Percentiles rank a stretch among this genome's conserved stretches.
Conservation (phyloP, 768 basidiomycete genomes). For the Suillus cothurnatus region DNA sequence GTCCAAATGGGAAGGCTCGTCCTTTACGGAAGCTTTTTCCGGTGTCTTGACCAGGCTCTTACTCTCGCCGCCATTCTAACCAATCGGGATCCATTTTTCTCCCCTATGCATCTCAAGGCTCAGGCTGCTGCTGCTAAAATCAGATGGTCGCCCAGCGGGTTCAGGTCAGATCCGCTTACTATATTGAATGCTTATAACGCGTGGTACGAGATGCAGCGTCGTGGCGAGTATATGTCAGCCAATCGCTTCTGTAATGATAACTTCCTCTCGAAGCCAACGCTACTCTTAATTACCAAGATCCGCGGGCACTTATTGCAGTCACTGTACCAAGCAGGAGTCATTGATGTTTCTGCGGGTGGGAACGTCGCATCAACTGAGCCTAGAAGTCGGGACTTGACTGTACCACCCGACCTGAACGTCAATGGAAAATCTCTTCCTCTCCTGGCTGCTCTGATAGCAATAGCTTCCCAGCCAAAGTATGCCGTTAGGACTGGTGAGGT, state of each 20-base stretch:
- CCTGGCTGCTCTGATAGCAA: constrained; percentile 79
- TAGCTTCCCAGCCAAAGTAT: constrained; percentile 90
- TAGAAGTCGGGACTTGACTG: constrained; percentile 38
- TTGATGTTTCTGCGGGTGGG: constrained; percentile 79
- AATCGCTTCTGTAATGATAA: constrained; percentile 82
- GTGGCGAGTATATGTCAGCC: constrained; percentile 63
- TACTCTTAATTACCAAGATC: constrained; percentile 80
- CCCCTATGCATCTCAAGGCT: constrained; percentile 73
- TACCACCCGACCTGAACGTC: constrained; percentile 69
- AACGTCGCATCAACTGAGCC: constrained; percentile 31
- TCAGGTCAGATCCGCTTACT: constrained; percentile 83
- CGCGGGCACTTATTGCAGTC: constrained; percentile 76
- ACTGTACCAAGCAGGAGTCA: constrained; percentile 77
- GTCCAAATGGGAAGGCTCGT: constrained; percentile 88
- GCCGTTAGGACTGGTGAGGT: constrained; percentile 74
- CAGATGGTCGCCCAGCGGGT: constrained; percentile 77
- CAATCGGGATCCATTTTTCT: constrained; percentile 88
- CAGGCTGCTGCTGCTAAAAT: constrained; percentile 75
- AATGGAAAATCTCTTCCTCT: constrained; percentile 78
- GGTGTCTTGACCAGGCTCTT: constrained; percentile 84
- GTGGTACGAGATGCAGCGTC: constrained; percentile 75
- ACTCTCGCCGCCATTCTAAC: constrained; percentile 91
- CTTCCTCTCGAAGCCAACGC: constrained; percentile 85
- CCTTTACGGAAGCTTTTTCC: constrained; percentile 90
- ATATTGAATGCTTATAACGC: constrained; percentile 77